Percentiles rank a stretch among this genome's conserved stretches.
These are phyloP conservation scores for Penicillium sp. DNA, from an alignment of 2,329 filamentous ascomycete genomes.

Conservation along the genomic window DNA sequence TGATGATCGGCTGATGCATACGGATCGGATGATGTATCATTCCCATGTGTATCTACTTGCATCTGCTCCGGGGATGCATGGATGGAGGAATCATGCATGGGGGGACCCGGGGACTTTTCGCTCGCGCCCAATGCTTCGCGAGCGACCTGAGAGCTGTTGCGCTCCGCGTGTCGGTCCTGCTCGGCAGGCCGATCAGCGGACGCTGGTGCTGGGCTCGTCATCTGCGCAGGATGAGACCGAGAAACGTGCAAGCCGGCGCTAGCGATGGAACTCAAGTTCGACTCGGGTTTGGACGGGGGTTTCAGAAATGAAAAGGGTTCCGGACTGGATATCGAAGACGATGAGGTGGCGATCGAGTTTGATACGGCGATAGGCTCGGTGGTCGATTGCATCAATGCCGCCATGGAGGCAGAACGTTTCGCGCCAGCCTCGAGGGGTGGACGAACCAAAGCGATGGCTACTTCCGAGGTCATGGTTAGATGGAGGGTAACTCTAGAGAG, in stretches of 20 bases:
- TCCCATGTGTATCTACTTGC: slow-evolving; percentile 47
- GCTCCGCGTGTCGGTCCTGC: slow-evolving; percentile 30
- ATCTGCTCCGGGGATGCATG: slow-evolving; percentile 45
- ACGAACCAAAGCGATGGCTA: slow-evolving; percentile 30
- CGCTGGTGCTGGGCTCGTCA: slow-evolving; percentile 50
- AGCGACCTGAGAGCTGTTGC: slow-evolving; percentile 39
- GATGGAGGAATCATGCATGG: slow-evolving; percentile 45
- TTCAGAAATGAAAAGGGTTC: slow-evolving; percentile 34
- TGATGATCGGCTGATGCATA: slow-evolving; percentile 50
- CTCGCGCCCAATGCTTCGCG: slow-evolving; percentile 38
- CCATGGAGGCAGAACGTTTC: slow-evolving; percentile 37
- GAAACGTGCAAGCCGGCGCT: slow-evolving; percentile 41
- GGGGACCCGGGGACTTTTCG: slow-evolving; percentile 31
- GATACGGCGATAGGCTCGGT: slow-evolving; percentile 38
- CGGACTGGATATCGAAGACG: slow-evolving; percentile 26
- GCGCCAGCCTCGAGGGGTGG: slow-evolving; percentile 29
- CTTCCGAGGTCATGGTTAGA: slow-evolving; percentile 36
- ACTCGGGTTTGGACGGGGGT: slow-evolving; percentile 32
- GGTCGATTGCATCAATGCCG: slow-evolving; percentile 40
- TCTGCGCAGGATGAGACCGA: slow-evolving; percentile 36
- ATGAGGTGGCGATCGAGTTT: slow-evolving; percentile 30
- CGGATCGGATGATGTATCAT: slow-evolving; percentile 35
- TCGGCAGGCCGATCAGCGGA: slow-evolving; percentile 28
- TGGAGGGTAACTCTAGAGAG: slow-evolving; percentile 5
- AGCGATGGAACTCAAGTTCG: slow-evolving; percentile 39